Evolutionary conservation across 2,329 filamentous ascomycete genomes (phyloP), one percentile per base, ranked within the genome.

Genomic region (Peltaster fructicola): DNA sequence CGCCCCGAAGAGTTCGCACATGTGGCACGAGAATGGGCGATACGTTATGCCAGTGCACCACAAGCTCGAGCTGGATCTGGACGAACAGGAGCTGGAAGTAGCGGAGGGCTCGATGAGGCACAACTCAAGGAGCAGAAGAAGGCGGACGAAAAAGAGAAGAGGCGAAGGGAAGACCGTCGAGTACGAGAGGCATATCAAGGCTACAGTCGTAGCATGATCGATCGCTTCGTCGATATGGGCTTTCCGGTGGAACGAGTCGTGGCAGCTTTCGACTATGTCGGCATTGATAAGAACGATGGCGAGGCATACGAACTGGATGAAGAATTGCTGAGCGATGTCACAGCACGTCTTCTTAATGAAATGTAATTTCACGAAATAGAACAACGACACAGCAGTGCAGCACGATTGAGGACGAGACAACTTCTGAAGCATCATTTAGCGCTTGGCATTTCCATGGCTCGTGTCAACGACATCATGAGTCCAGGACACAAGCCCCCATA

Each of bases 221-320:
- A 88, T 42, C 67, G 75, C 4, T 95, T 95, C 40, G 70, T 78
- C 9, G 67, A 61, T 40, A 95, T 95, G 85, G 85, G 85, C 7
- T 95, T 95, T 40, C 73, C 81, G 29, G 65, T 91, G 2, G 77
- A 84, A 23, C 63, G 67, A n/a, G 81, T 95, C 1, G 81, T 93
- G 0, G 66, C 75, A 7, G 79, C 81, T 1, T 43, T 30, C 20
- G 63, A 74, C 25, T 77, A 66, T 32, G 73, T 88, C 6, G 77
- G 79, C 5, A 84, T 92, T 37, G 78, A 85, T 34, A 67, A 68
- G 10, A 80, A 75, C 38, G 66, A 64, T 14, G 82, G 82, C 0
- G 60, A 73, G 37, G 77, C 88, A 45, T 88, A 90, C 47, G 73
- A 79, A 40, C 57, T 92, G n/a, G 80, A 90, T 44, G 78, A 88